Base-by-base conservation (phyloP, 371 early-diverging fungal genomes). In the Saksenaea vasiformis region DNA sequence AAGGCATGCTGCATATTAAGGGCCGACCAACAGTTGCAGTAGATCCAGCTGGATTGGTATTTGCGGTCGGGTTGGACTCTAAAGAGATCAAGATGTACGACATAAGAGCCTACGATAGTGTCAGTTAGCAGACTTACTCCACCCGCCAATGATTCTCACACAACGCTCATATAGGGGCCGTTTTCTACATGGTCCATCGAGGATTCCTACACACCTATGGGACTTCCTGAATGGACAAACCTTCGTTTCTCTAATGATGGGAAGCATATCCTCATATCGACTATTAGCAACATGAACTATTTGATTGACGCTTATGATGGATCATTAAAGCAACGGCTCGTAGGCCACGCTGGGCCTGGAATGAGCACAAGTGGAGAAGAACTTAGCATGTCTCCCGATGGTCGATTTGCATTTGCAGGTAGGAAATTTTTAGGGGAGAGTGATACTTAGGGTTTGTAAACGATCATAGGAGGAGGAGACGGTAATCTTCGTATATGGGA, bases 31-130 rank as follows among this genome's bases (percentile, higher is more conserved):
- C 82, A 5, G 86, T 90, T 5, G 89, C 91, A 0, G 91, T 89
- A 67, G 97, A 96, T 72, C 93, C 90, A 1, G 84, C 88, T 14
- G 95, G 94, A 0, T 65, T 88, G 19, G 86, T 95, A 0, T 91
- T 95, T 79, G 92, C 91, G 0, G 84, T 90, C 3, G 91, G 85
- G 0, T 65, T 84, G 0, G 86, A 78, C 26, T 78, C 78, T 4
- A 56, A 73, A 35, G 68, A 60, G 0, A 59, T 72, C 11, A 73
- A 76, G n/a, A 71, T 96, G 14, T 93, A 89, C 62, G 95, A 95
- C 71, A 67, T 85, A 19, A 80, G 89, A 47, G 83, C 87, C 84
- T 63, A 80, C 79, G 19, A 83, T n/a, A 54, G 58, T 10, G 64
- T 68, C 56, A 64, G 61, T 57, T 24, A 61, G 72, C 27, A 47